These are phyloP conservation scores for Ceratocystis cacaofunesta DNA, from an alignment of 2,329 filamentous ascomycete genomes.

Conservation along the genomic window DNA sequence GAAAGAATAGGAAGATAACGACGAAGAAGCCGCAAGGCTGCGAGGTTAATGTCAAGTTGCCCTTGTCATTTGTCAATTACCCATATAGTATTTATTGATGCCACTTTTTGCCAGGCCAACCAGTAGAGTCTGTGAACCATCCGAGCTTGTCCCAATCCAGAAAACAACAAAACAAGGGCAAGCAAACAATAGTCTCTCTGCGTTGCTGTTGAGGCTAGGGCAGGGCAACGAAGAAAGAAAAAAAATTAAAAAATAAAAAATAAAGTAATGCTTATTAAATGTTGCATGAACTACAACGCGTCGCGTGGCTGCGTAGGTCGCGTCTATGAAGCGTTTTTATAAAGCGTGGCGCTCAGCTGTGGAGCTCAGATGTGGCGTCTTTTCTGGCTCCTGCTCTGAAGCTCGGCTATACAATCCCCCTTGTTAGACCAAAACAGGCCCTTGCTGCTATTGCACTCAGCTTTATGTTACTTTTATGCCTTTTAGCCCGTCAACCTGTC, in stretches of 20 bases:
- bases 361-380: background rate
- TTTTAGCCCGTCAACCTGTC: background rate
- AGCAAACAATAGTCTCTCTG: background rate
- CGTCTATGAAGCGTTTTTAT: too few species aligned
- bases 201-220: background rate
- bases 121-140: background rate
- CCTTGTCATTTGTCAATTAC: background rate
- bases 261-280: background rate
- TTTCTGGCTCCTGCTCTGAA: too few species aligned
- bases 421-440: background rate
- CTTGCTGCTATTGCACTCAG: background rate
- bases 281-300: background rate
- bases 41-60: background rate
- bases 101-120: constrained; percentile 7
- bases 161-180: background rate
- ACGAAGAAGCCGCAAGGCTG: too few species aligned
- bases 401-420: background rate
- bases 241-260: background rate
- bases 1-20: too few species aligned
- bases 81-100: background rate
- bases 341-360: background rate
- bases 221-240: background rate
- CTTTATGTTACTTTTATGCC: too few species aligned
- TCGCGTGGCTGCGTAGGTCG: background rate
- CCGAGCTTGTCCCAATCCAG: background rate